phyloP scores from a whole-genome alignment of 768 basidiomycete species.

The Mrakia blollopis region DNA sequence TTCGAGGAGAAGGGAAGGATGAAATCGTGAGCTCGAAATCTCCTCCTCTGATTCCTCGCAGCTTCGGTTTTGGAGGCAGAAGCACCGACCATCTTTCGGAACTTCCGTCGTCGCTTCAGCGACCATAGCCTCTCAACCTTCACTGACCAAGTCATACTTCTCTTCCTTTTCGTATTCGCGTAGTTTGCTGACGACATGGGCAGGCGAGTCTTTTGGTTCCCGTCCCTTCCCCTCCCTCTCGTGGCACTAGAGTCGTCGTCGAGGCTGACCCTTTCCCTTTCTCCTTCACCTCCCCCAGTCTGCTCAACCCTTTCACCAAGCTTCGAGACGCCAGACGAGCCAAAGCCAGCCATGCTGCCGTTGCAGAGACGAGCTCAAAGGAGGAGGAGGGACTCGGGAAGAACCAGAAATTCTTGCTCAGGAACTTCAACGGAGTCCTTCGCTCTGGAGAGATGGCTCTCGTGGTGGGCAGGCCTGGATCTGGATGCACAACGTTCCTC shows the following conservation, averaged over 20 bases:
- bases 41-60: too few species aligned
- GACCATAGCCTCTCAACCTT: too few species aligned
- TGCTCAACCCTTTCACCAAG: slow-evolving; percentile 30
- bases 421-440: slow-evolving; percentile 26
- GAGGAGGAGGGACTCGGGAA: slow-evolving; percentile 11
- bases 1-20: slow-evolving; percentile 55
- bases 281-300: background rate
- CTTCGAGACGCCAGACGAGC: slow-evolving; percentile 15
- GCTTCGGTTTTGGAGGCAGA: too few species aligned
- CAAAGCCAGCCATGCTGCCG: background rate
- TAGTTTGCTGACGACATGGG: background rate
- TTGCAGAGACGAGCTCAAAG: background rate
- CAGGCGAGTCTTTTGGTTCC: background rate
- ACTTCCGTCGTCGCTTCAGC: too few species aligned
- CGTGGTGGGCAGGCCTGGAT: slow-evolving; percentile 30
- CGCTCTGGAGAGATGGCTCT: slow-evolving; percentile 32
- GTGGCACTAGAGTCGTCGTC: too few species aligned
- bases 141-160: too few species aligned
- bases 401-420: slow-evolving; percentile 28
- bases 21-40: background rate
- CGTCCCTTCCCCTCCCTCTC: background rate
- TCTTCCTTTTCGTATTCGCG: too few species aligned
- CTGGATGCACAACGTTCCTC: slow-evolving; percentile 29
- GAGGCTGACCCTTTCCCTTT: too few species aligned
- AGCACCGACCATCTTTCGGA: too few species aligned